Base-by-base conservation (phyloP, 176 grass and related monocot genomes). In the Lolium multiflorum region DNA sequence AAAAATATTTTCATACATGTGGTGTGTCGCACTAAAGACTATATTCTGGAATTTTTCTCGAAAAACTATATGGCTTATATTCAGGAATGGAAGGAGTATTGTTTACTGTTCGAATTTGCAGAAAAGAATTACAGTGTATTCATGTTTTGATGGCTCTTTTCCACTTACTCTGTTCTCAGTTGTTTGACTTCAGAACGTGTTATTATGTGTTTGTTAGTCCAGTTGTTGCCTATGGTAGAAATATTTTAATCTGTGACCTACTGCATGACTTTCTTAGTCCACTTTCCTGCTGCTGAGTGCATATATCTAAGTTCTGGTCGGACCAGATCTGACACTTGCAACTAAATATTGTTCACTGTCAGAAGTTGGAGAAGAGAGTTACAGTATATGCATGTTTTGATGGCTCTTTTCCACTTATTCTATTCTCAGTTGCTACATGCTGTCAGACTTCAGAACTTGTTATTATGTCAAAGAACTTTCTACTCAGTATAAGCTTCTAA, bases 401-500 rank as follows among this genome's bases (percentile, higher is more conserved):
- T 58, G 11, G 7, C 0, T 17, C 0, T 21, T 51, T 55, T 41
- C 3, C 55, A 72, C 63, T 68, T 79, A 15, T 21, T 31, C 41
- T 4, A 2, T 17, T 64, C 52, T 80, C 31, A 4, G 1, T 47
- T 81, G 0, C 67, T 76, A 18, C 47, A 74, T 77, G 73, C 20
- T 6, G 66, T 83, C 35, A 83, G 64, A 57, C 24, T 74, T 41
- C 26, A 59, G 50, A 61, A 60, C 39, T 0, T 67, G 15, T 31
- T 81, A 38, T 76, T 47, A n/a, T 66, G 18, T 52, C 35, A 22
- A 31, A 51, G 64, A 59, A 61, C 16, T 68, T 76, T 44, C 0
- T 69, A 26, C 24, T 64, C 48, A 13, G 28, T 24, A 66, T 7
- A 73, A 39, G 62, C 44, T 83, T 86, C 55, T 86, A 78, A 87